phyloP scores from a whole-genome alignment of 257 asterid species.

The Solanum chmielewskii region DNA sequence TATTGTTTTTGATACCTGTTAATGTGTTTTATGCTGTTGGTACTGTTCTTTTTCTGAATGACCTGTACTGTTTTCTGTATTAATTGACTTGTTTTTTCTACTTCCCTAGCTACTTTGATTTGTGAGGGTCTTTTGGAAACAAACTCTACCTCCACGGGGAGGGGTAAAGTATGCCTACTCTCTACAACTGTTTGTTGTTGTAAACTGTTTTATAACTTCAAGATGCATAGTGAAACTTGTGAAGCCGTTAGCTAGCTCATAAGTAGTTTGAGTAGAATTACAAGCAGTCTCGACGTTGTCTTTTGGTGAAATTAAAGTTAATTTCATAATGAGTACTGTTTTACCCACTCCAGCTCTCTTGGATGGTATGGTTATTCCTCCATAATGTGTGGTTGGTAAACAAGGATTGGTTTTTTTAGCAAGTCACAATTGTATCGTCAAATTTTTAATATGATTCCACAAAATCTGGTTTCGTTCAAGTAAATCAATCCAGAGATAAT shows the following conservation, averaged over 20 bases:
- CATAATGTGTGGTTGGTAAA: neutral
- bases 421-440: neutral
- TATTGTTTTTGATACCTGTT: neutral
- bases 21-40: neutral
- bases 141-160: neutral
- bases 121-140: neutral
- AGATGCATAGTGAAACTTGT: neutral
- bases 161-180: neutral
- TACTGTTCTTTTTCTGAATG: neutral
- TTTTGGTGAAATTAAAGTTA: neutral
- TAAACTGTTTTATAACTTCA: neutral
- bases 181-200: neutral
- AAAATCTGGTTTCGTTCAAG: neutral
- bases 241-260: neutral
- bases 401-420: neutral
- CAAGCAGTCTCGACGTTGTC: neutral
- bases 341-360: neutral
- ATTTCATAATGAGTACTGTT: neutral
- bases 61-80: neutral
- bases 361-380: neutral
- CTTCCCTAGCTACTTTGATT: neutral
- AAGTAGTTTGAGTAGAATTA: neutral
- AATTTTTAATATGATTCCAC: neutral
- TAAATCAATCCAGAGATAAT: neutral
- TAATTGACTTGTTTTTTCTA: neutral